Evolutionary conservation across 2,329 filamentous ascomycete genomes (phyloP).

Genomic region (Pseudocercospora macadamiae): DNA sequence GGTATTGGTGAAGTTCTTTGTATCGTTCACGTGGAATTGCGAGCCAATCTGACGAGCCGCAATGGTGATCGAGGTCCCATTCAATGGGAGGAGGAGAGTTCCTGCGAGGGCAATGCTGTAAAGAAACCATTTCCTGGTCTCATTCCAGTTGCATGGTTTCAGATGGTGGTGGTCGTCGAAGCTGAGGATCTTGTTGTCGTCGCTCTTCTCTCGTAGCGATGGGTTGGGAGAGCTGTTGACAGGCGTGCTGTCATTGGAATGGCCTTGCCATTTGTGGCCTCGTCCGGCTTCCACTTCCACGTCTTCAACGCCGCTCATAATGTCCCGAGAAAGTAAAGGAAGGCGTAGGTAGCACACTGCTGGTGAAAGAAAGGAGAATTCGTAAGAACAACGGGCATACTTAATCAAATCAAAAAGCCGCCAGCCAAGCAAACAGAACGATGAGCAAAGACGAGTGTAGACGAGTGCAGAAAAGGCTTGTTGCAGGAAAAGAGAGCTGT

Average conservation of each 20-base stretch:
- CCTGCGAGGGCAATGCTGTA: slow-evolving; percentile 37
- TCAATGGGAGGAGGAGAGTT: slow-evolving; percentile 40
- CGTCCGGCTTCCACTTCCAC: slow-evolving; percentile 2
- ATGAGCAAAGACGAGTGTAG: neutral
- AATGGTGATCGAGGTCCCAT: slow-evolving; percentile 43
- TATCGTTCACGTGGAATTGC: slow-evolving; percentile 40
- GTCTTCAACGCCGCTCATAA: slow-evolving; percentile 4
- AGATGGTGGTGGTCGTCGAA: slow-evolving; percentile 49
- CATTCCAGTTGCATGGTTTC: slow-evolving; percentile 42
- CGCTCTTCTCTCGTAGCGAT: slow-evolving; percentile 22
- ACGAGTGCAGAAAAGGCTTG: slow-evolving; percentile 5
- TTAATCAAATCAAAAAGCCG: neutral
- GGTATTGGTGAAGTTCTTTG: slow-evolving; percentile 40
- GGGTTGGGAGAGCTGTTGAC: slow-evolving; percentile 7
- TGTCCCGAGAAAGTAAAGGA: neutral
- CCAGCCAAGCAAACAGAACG: neutral
- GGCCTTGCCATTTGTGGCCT: slow-evolving; percentile 11
- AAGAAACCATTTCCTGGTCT: slow-evolving; percentile 39
- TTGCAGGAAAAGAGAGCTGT: slow-evolving; percentile 4
- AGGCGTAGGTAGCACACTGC: no score
- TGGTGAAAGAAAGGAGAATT: neutral
- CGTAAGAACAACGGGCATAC: neutral
- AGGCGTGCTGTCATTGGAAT: slow-evolving; percentile 6
- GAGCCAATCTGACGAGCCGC: slow-evolving; percentile 39
- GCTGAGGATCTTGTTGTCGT: slow-evolving; percentile 44